phyloP scores from a whole-genome alignment of 352 stramenopile species.

The Globisporangium cederbergense region DNA sequence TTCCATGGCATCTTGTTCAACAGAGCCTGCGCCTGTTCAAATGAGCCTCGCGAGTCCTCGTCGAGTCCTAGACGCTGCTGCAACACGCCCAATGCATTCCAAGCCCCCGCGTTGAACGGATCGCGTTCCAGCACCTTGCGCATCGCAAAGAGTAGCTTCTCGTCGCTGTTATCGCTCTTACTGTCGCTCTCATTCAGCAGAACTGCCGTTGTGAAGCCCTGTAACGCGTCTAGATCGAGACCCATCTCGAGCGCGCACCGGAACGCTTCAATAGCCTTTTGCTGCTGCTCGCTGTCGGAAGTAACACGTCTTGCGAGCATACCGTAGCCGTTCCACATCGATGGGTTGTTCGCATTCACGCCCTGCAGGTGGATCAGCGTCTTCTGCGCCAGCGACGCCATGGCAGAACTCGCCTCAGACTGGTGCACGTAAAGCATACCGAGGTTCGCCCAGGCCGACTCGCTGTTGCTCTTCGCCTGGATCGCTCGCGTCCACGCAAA shows the following conservation, averaged over 20 bases:
- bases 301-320: constrained; percentile 58
- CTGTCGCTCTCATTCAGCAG: constrained; percentile 22
- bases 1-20: constrained; percentile 10
- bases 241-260: constrained; percentile 71
- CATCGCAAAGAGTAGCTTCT: constrained; percentile 67
- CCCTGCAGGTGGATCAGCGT: constrained; percentile 81
- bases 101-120: constrained; percentile 47
- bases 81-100: constrained; percentile 58
- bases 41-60: constrained; percentile 35
- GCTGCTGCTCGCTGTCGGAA: constrained; percentile 27
- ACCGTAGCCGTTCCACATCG: constrained; percentile 87
- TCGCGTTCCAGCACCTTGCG: constrained; percentile 82
- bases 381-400: constrained; percentile 55
- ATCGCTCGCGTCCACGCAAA: constrained; percentile 74
- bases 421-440: constrained; percentile 78
- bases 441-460: constrained; percentile 81
- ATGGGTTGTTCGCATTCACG: constrained; percentile 75
- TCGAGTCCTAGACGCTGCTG: constrained; percentile 58
- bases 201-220: constrained; percentile 50
- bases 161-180: constrained; percentile 20
- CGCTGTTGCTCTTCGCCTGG: constrained; percentile 41
- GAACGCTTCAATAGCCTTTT: constrained; percentile 69
- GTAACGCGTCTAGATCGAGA: constrained; percentile 68
- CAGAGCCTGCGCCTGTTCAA: constrained; percentile 9
- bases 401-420: constrained; percentile 22